Conservation (phyloP, 345 rosid genomes). For the Populus deltoides region DNA sequence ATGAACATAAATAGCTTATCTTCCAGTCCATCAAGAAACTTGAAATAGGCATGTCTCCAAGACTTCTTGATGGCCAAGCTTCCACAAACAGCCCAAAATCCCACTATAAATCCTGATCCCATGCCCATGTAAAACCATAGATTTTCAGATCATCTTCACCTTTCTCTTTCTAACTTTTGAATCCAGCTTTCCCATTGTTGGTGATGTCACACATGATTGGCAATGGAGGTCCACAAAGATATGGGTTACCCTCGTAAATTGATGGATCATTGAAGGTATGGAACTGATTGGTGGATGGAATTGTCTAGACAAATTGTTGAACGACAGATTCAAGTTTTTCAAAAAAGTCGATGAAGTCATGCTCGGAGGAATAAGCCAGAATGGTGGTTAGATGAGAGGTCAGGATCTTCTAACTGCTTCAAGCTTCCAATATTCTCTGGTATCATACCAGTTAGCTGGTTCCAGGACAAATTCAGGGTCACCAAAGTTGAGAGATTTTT, state of each 20-base stretch:
- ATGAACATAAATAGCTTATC: not conserved
- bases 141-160: not conserved
- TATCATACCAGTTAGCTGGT: constrained; percentile 16
- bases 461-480: constrained; percentile 12
- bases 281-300: constrained; percentile 23
- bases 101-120: constrained; percentile 6
- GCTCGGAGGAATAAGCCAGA: constrained; percentile 22
- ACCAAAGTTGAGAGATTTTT: constrained; percentile 3
- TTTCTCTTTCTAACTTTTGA: not conserved
- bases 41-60: constrained; percentile 8
- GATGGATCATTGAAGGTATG: constrained; percentile 19
- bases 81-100: constrained; percentile 12
- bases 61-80: not conserved
- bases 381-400: constrained; percentile 18
- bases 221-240: constrained; percentile 15
- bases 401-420: constrained; percentile 13
- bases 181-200: not conserved
- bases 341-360: constrained; percentile 15
- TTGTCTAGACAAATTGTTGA: constrained; percentile 27
- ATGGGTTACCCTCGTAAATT: constrained; percentile 14
- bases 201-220: constrained; percentile 5
- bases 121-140: constrained; percentile 3
- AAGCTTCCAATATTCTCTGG: constrained; percentile 15
- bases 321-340: constrained; percentile 25
- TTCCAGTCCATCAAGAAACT: not conserved